Base-by-base conservation (phyloP, 106 monocot genomes). In the Acorus gramineus region DNA sequence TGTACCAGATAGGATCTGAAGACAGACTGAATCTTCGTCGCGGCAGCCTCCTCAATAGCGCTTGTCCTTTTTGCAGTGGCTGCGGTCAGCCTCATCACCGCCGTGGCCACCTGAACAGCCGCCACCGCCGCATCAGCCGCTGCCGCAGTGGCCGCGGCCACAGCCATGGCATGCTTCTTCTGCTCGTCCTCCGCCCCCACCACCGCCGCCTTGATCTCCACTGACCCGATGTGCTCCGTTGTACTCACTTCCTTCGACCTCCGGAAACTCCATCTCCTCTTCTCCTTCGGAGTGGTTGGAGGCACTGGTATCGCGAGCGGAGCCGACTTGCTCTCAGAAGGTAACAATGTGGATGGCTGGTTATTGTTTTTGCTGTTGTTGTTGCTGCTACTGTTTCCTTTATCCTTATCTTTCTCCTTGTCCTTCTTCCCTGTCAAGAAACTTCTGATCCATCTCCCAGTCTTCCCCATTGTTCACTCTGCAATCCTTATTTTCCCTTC, bases 1-100 rank as follows among this genome's bases (percentile, higher is more conserved):
- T 44, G 50, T 81, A 89, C 89, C 85, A 89, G 68, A 57, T 89
- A 77, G 50, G 79, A 66, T 60, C 89, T 52, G 49, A 82, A 89
- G 48, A 55, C 51, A 14, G 85, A 48, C 69, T 89, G 89, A 13
- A 89, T 85, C 71, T 76, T 82, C 14, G 74, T 61, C 2, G 85
- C 85, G 4, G 85, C 78, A 12, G 51, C 69, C 44, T 67, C 79
- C 50, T 76, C 71, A 2, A 57, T 60, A 4, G 63, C 78, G 4
- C 13, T 46, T 14, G 8, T 28, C 12, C 68, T 51, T 0, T 49
- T 14, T 0, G 49, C 59, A 13, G 49, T 11, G 0, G 58, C 51
- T 4, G 46, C 56, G 0, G 80, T 76, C 14, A 81, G 72, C 3
- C 78, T 62, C 2, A 87, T 66, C 6, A 81, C 80, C 6, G 67